A percentile compares a stretch with the other conserved stretches of the same genome.
Conservation (phyloP, 306 rosid species). For the Quillaja saponaria region DNA sequence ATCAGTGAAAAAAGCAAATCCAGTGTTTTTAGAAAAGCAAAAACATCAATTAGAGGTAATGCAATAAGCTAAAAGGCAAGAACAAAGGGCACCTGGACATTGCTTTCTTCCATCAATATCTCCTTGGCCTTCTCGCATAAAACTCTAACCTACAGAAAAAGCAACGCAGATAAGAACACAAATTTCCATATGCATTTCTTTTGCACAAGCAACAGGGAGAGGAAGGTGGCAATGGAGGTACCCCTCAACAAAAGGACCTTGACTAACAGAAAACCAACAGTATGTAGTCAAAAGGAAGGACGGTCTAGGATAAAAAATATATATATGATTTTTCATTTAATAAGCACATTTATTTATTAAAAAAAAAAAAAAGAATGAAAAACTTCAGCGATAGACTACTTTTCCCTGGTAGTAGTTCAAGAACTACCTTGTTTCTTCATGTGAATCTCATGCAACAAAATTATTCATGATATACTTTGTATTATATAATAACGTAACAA, state of each 20-base stretch:
- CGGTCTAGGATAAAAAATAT: slow-evolving; percentile 5
- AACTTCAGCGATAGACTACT: too few species aligned
- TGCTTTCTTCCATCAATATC: slow-evolving; percentile 91
- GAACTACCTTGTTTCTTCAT: too few species aligned
- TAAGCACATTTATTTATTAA: too few species aligned
- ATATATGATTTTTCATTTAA: slow-evolving; percentile 19
- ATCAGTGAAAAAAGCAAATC: slow-evolving; percentile 24
- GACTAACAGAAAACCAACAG: slow-evolving; percentile 14
- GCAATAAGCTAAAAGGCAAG: slow-evolving; percentile 26
- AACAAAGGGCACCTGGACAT: slow-evolving; percentile 78
- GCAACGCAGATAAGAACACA: slow-evolving; percentile 30
- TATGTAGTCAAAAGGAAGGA: background rate
- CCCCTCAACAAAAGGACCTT: slow-evolving; percentile 1
- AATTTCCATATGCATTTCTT: slow-evolving; percentile 13
- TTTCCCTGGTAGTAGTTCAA: too few species aligned
- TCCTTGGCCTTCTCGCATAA: slow-evolving; percentile 95
- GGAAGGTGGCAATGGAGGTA: slow-evolving; percentile 13
- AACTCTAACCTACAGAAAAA: slow-evolving; percentile 65
- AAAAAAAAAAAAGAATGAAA: slow-evolving; percentile 15
- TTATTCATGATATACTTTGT: too few species aligned
- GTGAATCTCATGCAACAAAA: too few species aligned
- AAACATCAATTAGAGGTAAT: slow-evolving; percentile 11
- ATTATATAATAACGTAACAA: background rate
- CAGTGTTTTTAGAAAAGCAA: slow-evolving; percentile 21
- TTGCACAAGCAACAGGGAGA: background rate